A percentile compares a stretch with the other conserved stretches of the same genome.
These are phyloP conservation scores for Blastomyces silverae DNA, from an alignment of 2,329 filamentous ascomycete genomes.

Conservation along the genomic window DNA sequence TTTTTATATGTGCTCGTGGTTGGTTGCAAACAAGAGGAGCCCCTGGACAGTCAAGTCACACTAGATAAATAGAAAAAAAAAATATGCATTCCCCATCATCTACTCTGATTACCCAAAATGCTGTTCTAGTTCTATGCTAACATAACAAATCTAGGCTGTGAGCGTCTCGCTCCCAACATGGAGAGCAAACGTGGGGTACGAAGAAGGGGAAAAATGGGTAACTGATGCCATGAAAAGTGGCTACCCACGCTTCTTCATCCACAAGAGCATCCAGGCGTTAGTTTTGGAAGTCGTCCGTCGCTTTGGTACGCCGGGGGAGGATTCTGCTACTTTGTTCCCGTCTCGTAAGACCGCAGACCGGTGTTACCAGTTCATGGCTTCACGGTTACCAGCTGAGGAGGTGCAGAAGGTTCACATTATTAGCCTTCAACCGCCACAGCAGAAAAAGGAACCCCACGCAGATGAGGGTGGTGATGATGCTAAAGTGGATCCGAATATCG, in stretches of 20 bases:
- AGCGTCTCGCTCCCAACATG: conserved; percentile 95
- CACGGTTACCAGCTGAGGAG: conserved; percentile 30
- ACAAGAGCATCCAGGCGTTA: conserved; percentile 71
- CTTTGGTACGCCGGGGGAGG: conserved; percentile 50
- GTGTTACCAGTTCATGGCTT: conserved; percentile 65
- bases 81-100: neutral
- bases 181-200: conserved; percentile 84
- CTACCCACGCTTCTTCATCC: conserved; percentile 92
- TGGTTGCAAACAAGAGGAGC: neutral
- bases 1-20: neutral
- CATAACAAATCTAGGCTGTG: conserved; percentile 60
- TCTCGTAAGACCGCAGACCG: conserved; percentile 61
- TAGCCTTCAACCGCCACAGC: conserved; percentile 47
- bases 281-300: conserved; percentile 59
- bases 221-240: conserved; percentile 76
- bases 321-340: conserved; percentile 73
- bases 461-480: conserved; percentile 20
- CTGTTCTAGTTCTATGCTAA: conserved; percentile 11
- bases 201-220: conserved; percentile 88
- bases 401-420: conserved; percentile 50
- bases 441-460: conserved; percentile 28
- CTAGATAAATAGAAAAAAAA: neutral
- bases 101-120: neutral
- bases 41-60: neutral
- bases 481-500: conserved; percentile 44